Percentiles rank a stretch among this genome's conserved stretches.
phyloP scores from a whole-genome alignment of 1,284 basidiomycete genomes.

The Porodaedalea pini region DNA sequence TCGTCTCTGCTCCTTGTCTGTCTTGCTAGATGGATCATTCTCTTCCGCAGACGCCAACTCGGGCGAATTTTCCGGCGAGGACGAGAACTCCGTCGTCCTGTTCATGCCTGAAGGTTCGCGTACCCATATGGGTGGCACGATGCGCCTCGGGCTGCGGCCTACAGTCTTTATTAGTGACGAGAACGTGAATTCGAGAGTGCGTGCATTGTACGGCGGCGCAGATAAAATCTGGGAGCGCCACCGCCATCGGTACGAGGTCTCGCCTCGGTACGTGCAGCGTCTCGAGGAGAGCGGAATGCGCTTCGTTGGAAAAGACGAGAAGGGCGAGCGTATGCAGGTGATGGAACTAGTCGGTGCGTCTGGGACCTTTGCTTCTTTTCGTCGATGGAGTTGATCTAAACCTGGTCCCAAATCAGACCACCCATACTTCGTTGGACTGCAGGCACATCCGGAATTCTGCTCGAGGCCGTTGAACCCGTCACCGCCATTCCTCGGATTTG shows the following conservation, averaged over 20 bases:
- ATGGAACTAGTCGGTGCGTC: constrained; percentile 79
- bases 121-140: constrained; percentile 98
- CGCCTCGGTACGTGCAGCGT: constrained; percentile 80
- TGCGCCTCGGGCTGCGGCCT: constrained; percentile 93
- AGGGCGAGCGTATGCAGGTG: constrained; percentile 97
- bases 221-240: constrained; percentile 95
- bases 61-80: constrained; percentile 67
- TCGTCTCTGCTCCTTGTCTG: neutral
- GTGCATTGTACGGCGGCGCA: constrained; percentile 83
- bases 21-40: neutral
- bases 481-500: constrained; percentile 94
- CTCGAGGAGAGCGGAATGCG: constrained; percentile 70
- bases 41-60: constrained; percentile 78
- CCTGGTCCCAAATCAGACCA: too few species aligned
- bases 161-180: constrained; percentile 77
- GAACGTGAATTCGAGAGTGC: constrained; percentile 63
- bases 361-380: too few species aligned
- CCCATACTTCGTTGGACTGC: constrained; percentile 92
- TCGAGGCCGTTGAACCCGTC: constrained; percentile 98
- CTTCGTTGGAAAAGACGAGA: constrained; percentile 95
- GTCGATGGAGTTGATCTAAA: too few species aligned
- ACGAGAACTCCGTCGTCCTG: constrained; percentile 76
- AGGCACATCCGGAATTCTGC: constrained; percentile 99
- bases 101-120: constrained; percentile 99
- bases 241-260: constrained; percentile 96